phyloP scores from a whole-genome alignment of 176 grass and related monocot genomes.

The Bonia amplexicaulis region DNA sequence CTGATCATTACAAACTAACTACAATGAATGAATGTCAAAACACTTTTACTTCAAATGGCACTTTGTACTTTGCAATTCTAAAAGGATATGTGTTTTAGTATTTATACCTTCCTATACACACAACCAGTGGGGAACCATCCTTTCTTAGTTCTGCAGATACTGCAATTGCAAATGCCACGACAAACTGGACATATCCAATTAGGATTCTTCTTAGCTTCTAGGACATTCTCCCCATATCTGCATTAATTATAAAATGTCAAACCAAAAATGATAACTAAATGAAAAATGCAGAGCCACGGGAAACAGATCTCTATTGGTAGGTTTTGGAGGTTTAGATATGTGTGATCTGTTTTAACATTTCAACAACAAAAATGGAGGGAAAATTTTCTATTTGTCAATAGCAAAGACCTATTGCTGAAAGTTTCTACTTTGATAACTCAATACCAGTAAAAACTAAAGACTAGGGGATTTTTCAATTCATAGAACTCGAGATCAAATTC shows the following conservation, averaged over 20 bases:
- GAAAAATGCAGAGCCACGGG: neutral
- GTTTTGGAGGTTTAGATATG: neutral
- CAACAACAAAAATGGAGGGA: neutral
- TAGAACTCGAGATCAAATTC: neutral
- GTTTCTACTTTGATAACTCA: neutral
- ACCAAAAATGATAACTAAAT: neutral
- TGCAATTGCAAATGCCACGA: slow-evolving; percentile 91
- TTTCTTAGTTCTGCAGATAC: slow-evolving; percentile 83
- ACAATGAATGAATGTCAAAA: neutral
- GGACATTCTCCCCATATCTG: slow-evolving; percentile 94
- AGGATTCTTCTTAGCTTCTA: slow-evolving; percentile 73
- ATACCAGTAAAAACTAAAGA: neutral
- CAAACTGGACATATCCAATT: slow-evolving; percentile 85
- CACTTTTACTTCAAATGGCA: neutral
- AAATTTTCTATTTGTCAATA: neutral
- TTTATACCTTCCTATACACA: slow-evolving; percentile 68
- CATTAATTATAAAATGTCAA: slow-evolving; percentile 10
- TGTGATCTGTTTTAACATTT: neutral
- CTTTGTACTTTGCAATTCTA: neutral
- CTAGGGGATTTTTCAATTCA: neutral
- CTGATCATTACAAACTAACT: neutral
- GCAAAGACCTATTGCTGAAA: neutral
- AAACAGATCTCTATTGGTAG: neutral
- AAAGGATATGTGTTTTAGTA: neutral
- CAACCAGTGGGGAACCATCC: slow-evolving; percentile 79